Conservation (phyloP, 768 basidiomycete genomes). For the Serendipita sp. region DNA sequence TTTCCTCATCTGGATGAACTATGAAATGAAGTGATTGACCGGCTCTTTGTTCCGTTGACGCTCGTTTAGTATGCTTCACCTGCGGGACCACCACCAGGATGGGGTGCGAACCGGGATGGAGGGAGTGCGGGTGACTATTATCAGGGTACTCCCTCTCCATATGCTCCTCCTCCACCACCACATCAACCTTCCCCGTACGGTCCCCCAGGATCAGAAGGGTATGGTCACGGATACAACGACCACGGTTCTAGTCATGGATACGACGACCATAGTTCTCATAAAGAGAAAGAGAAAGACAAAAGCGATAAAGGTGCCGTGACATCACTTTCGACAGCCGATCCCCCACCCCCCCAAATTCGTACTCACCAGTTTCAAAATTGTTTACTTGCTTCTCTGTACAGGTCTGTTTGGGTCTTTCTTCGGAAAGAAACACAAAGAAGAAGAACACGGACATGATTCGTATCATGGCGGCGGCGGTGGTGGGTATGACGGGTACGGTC, state of each 20-base stretch:
- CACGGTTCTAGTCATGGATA: no score
- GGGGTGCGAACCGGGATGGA: background rate
- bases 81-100: background rate
- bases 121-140: background rate
- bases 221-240: background rate
- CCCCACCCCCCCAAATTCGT: no score
- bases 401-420: background rate
- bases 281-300: no score
- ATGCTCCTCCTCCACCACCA: background rate
- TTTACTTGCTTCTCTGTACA: no score
- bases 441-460: no score
- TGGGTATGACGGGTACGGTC: background rate
- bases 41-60: background rate
- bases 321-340: no score
- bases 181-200: background rate
- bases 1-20: background rate
- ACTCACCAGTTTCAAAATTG: no score
- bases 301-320: no score
- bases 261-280: no score
- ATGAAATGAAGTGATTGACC: background rate
- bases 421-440: background rate
- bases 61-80: background rate
- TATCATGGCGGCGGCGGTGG: background rate
- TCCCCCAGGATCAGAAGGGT: background rate
- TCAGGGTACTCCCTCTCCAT: background rate